Percentiles rank a stretch among this genome's conserved stretches.
These are phyloP conservation scores for Porpolomopsis calyptriformis DNA, from an alignment of 768 basidiomycete genomes.

Conservation along the genomic window DNA sequence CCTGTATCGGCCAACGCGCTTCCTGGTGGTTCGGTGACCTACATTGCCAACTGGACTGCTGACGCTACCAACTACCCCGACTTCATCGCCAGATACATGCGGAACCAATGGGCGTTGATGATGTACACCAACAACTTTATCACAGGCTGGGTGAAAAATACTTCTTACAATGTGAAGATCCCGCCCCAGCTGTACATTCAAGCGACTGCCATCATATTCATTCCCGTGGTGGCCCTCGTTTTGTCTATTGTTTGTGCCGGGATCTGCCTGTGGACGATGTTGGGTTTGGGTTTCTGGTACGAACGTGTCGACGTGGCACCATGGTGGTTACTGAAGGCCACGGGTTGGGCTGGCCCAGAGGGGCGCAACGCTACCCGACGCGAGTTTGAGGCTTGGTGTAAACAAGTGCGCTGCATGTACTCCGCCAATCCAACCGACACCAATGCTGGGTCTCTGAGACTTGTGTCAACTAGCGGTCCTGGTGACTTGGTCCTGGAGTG, in stretches of 20 bases:
- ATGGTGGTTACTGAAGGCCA: slow-evolving; percentile 2
- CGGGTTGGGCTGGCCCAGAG: not conserved
- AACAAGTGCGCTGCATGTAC: not conserved
- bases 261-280: not conserved
- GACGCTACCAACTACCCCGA: not conserved
- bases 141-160: not conserved
- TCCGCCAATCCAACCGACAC: not conserved
- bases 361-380: not conserved
- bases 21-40: slow-evolving; percentile 2
- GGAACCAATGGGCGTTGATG: slow-evolving; percentile 5
- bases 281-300: not conserved
- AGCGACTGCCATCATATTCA: not conserved
- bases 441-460: not conserved
- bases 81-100: slow-evolving; percentile 4
- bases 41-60: slow-evolving; percentile 1
- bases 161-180: not conserved
- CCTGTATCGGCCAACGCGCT: not conserved
- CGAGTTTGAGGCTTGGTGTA: not conserved
- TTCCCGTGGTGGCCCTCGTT: not conserved
- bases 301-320: not conserved
- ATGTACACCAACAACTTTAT: slow-evolving; percentile 5
- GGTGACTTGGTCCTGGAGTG: too few species aligned
- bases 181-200: slow-evolving; percentile 1
- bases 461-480: not conserved
- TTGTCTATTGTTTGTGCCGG: not conserved